Conservation (phyloP, 257 asterid species). For the Salvia splendens region DNA sequence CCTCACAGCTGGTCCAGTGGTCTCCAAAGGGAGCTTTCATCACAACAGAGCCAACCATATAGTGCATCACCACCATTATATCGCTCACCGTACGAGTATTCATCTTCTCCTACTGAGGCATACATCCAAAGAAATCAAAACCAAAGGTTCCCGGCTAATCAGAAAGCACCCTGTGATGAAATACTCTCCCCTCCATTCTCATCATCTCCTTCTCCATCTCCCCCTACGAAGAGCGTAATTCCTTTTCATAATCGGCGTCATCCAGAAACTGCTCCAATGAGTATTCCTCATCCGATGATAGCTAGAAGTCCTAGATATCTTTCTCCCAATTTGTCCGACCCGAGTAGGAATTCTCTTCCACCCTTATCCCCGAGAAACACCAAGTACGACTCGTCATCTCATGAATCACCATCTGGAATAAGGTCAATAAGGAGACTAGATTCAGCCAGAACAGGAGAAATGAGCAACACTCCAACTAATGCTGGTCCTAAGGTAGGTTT, state of each 20-base stretch:
- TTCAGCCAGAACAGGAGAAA: constrained; percentile 64
- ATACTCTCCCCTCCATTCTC: constrained; percentile 93
- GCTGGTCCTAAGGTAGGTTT: constrained; percentile 64
- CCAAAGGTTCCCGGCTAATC: constrained; percentile 52
- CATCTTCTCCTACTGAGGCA: constrained; percentile 59
- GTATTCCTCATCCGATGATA: constrained; percentile 82
- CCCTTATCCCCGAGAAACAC: constrained; percentile 78
- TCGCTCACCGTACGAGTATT: constrained; percentile 60
- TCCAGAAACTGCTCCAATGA: constrained; percentile 86
- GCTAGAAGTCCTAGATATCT: constrained; percentile 73
- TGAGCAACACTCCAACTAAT: constrained; percentile 48
- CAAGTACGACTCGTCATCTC: constrained; percentile 72
- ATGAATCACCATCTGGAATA: constrained; percentile 78
- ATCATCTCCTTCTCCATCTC: constrained; percentile 85
- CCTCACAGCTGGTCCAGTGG: constrained; percentile 99
- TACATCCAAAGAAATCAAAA: constrained; percentile 49
- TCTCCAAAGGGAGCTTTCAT: constrained; percentile 54
- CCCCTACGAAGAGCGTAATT: constrained; percentile 63
- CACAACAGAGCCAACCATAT: constrained; percentile 51
- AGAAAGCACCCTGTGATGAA: constrained; percentile 52
- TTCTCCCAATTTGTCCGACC: constrained; percentile 90
- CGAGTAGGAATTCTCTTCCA: constrained; percentile 80
- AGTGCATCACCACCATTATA: constrained; percentile 74
- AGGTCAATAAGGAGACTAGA: constrained; percentile 69
- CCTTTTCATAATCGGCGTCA: constrained; percentile 47